Base-by-base conservation (phyloP, 2,329 filamentous ascomycete genomes). In the Mollisiaceae sp. region DNA sequence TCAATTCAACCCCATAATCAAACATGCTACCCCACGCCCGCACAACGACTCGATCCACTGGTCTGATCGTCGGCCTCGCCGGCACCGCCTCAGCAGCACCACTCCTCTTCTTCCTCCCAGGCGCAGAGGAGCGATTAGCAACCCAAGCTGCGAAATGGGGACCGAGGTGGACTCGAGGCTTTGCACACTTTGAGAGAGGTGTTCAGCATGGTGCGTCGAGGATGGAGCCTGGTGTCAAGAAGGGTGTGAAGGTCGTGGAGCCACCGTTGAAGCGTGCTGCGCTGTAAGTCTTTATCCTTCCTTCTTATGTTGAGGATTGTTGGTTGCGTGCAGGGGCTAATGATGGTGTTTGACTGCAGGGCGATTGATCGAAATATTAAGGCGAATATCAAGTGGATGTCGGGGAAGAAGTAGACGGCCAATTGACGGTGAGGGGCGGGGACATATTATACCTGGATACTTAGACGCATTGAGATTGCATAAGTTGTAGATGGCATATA, bases 181-280 rank as follows among this genome's bases (percentile, higher is more conserved):
- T 72, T 36, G 54, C 70, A 18, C 38, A 65, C 1, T 35, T 68
- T 18, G 43, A 65, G 18, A 63, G 67, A 0, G 27, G 59, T 15
- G 59, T 71, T 8, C 61, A 68, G 32, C 56, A 41, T 35, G 43
- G 61, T 39, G 62, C 66, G 27, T 59, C 54, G 27, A 71, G 55
- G n/a, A 59, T 72, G 3, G 69, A 71, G 57, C 66, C 66, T 3
- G 38, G 64, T 14, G 50, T 69, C 18, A 56, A 67, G 60, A 67
- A 61, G 60, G 60, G 65, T 2, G 65, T 69, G 2, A 60, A 69
- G 66, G 57, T 41, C 14, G 67, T 72, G 9, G 69, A 72, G 39
- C 69, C 69, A 32, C 70, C 70, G 32, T 63, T 72, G 41, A 72
- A 71, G 67, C 68, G 38, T 39, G 70, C 69, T 66, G 70, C 70